A percentile compares a stretch with the other conserved stretches of the same genome.
Conservation (phyloP, 169 alveolate species). For the Plasmodium gaboni region DNA sequence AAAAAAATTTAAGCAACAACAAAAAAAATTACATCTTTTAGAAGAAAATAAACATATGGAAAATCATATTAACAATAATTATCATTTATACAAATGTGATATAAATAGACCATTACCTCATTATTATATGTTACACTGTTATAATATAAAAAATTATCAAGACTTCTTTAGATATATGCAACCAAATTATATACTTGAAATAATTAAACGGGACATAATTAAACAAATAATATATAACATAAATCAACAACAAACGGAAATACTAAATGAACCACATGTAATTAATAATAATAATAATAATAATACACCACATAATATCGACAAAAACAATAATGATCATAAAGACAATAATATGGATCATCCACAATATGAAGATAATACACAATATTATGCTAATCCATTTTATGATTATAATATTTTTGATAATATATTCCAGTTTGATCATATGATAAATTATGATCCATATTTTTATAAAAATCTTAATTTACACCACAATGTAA, state of each 20-base stretch:
- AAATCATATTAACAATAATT: background rate
- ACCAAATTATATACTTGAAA: slow-evolving; percentile 56
- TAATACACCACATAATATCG: background rate
- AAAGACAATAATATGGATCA: too few relatives aligned
- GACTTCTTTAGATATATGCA: slow-evolving; percentile 55
- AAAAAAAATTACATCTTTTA: slow-evolving; percentile 28
- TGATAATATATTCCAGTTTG: too few relatives aligned
- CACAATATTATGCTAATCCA: too few relatives aligned
- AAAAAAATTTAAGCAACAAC: slow-evolving; percentile 14
- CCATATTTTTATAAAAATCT: too few relatives aligned
- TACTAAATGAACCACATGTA: background rate
- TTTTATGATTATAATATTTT: too few relatives aligned
- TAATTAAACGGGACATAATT: slow-evolving; percentile 1
- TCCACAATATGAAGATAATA: too few relatives aligned
- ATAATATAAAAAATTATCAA: slow-evolving; percentile 16
- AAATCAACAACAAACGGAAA: background rate
- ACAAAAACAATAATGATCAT: background rate
- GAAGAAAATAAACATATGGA: slow-evolving; percentile 52
- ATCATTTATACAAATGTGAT: slow-evolving; percentile 7
- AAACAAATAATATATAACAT: background rate
- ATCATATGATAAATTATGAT: too few relatives aligned
- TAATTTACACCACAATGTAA: too few relatives aligned
- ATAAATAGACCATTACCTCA: slow-evolving; percentile 9
- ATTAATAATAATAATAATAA: background rate
- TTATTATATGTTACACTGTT: slow-evolving; percentile 31